Conservation (phyloP, 73 alveolate species). For the Uronychia setigera region DNA sequence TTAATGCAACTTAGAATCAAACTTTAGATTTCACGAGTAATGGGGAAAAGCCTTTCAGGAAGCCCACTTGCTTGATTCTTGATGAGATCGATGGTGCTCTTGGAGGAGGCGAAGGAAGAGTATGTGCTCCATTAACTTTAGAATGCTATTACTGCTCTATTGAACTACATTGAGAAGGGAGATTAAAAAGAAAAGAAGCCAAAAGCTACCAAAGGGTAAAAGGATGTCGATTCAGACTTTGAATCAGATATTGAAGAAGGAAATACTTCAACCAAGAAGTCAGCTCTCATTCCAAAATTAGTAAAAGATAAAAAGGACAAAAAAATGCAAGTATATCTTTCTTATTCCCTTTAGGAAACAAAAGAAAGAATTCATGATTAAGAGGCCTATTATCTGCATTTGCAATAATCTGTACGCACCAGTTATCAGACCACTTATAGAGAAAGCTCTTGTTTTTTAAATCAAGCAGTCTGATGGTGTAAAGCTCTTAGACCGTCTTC, state of each 20-base stretch:
- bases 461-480: conserved; percentile 66
- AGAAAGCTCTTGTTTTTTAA: conserved; percentile 69
- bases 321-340: conserved; percentile 19
- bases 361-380: conserved; percentile 51
- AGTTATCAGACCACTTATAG: conserved; percentile 72
- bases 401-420: conserved; percentile 85
- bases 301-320: conserved; percentile 31
- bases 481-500: conserved; percentile 59
- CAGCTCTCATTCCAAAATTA: no score
- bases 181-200: conserved; percentile 57
- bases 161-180: conserved; percentile 52
- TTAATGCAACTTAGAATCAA: conserved; percentile 36
- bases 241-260: no score
- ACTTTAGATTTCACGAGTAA: conserved; percentile 12
- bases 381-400: conserved; percentile 84
- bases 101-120: conserved; percentile 59
- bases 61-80: conserved; percentile 60
- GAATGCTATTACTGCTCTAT: not conserved
- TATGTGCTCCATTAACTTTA: not conserved
- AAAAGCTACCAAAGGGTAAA: no score
- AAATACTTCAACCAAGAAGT: no score
- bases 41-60: conserved; percentile 1
- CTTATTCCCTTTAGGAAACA: conserved; percentile 9
- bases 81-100: conserved; percentile 90
- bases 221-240: no score